phyloP scores from a whole-genome alignment of 2,329 filamentous ascomycete species.

The Trichoderma pleuroti region DNA sequence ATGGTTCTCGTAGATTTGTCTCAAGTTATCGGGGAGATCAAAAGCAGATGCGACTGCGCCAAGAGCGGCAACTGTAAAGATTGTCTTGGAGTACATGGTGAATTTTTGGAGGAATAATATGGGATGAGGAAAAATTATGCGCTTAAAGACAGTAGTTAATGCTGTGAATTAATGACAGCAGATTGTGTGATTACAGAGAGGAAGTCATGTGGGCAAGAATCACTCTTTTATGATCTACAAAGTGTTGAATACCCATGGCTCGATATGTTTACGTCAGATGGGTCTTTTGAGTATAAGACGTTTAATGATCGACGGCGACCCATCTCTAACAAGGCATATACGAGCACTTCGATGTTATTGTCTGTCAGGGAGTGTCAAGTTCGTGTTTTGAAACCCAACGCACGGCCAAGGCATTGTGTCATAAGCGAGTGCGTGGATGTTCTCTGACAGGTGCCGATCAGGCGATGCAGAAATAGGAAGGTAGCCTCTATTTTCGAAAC shows the following conservation, averaged over 20 bases:
- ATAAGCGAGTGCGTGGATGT: neutral
- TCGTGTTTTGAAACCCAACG: neutral
- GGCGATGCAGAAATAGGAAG: slow-evolving; percentile 5
- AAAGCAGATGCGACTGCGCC: slow-evolving; percentile 21
- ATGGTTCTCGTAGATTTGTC: slow-evolving; percentile 18
- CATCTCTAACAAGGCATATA: neutral
- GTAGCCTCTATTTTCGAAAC: neutral
- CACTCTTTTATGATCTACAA: neutral
- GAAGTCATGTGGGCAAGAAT: no score
- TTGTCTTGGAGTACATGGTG: slow-evolving; percentile 6
- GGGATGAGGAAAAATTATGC: neutral
- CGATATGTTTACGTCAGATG: neutral
- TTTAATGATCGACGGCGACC: neutral
- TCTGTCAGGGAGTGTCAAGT: neutral
- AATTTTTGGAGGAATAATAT: neutral
- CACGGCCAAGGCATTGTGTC: neutral
- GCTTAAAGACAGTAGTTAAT: neutral
- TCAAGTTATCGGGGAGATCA: slow-evolving; percentile 19
- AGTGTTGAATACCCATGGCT: neutral
- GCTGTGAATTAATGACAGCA: neutral
- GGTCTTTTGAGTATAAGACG: neutral
- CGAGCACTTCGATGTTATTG: neutral
- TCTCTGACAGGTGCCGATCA: neutral
- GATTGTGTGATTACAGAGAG: neutral
- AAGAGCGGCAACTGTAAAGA: slow-evolving; percentile 13